Percentiles rank a stretch among this genome's conserved stretches.
Evolutionary conservation across 805 yeast genomes (phyloP).

Genomic region (Tetrapisispora taiwanensis): DNA sequence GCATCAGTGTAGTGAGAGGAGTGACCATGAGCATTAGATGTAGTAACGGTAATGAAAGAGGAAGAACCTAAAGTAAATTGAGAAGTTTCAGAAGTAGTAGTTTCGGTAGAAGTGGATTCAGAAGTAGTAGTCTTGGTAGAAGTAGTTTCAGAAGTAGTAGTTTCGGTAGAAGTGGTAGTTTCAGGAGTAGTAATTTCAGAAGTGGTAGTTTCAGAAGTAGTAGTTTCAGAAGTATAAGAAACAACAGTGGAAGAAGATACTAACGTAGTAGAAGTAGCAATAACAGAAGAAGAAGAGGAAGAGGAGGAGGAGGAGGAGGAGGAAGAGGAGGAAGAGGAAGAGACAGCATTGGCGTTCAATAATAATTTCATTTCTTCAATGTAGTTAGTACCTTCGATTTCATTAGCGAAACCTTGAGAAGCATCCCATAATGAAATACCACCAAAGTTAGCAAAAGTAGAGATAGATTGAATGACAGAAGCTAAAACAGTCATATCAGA

Average conservation of each 20-base stretch:
- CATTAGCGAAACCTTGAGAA: conserved; percentile 50
- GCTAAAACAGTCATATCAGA: conserved; percentile 32
- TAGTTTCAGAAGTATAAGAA: not conserved
- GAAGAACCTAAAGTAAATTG: conserved; percentile 6
- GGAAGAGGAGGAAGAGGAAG: conserved; percentile 12
- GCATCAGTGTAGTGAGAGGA: conserved; percentile 4
- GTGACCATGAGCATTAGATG: conserved; percentile 5
- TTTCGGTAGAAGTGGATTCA: conserved; percentile 2
- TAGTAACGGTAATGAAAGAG: conserved; percentile 1
- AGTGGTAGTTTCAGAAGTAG: conserved; percentile 8
- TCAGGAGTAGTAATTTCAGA: conserved; percentile 5
- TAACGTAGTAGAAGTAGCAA: not conserved
- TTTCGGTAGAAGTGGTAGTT: conserved; percentile 2
- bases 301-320: conserved; percentile 11
- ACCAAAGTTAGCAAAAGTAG: conserved; percentile 62
- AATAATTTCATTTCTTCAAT: conserved; percentile 36
- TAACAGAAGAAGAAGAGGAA: conserved; percentile 7
- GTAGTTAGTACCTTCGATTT: conserved; percentile 36
- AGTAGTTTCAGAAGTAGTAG: conserved; percentile 6
- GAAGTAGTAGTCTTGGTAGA: conserved; percentile 7
- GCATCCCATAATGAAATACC: conserved; percentile 94
- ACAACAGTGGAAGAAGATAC: conserved; percentile 8
- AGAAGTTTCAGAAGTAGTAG: conserved; percentile 7
- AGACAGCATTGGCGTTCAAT: conserved; percentile 20
- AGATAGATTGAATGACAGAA: conserved; percentile 57